Base-by-base conservation (phyloP, 495 filamentous ascomycete species). In the Xylaria bambusicola region DNA sequence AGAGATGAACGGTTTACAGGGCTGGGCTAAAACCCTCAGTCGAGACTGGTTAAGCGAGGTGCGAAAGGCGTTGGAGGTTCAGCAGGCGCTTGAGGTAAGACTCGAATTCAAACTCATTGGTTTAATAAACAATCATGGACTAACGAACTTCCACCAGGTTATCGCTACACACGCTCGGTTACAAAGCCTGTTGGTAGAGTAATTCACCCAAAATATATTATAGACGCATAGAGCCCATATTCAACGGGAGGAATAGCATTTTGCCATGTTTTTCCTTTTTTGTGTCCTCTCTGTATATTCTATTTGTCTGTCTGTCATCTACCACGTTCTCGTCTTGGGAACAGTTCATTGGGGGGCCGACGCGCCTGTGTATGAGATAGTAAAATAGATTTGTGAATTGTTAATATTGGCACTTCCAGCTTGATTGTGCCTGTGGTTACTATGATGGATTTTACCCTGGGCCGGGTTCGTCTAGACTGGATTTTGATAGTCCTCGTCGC, bases 21-120 rank as follows among this genome's bases (percentile, higher is more conserved):
- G 94, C 21, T 98, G 95, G 94, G 92, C 93, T 21, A 96, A 92
- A 79, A 93, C 88, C 48, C 75, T 98, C 70, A 92, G 89, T 70
- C 84, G 87, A 66, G 94, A 98, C 71, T 98, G 94, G 94, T 67
- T 98, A 64, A 84, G 78, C 40, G 94, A 98, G 81, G 86, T 89
- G 23, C 82, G 94, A 65, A 85, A 87, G 75, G 88, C 95, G 62
- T 77, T 98, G 75, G 94, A 98, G 74, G 95, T 98, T 40, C 86
- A 90, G 76, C 93, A 98, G 75, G 94, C 94, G 67, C 77, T 98
- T 63, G 94, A 98, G 71, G 94, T 97, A 75, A 84, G 86, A 77
- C 61, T 62, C 29, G 18, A 5, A 23, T 46, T 10, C 10, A 5
- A 33, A 33, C 52, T 6, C 23, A 7, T 24, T 26, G 18, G 9